Evolutionary conservation across 345 rosid species (phyloP).

Genomic region (Brassica incana): DNA sequence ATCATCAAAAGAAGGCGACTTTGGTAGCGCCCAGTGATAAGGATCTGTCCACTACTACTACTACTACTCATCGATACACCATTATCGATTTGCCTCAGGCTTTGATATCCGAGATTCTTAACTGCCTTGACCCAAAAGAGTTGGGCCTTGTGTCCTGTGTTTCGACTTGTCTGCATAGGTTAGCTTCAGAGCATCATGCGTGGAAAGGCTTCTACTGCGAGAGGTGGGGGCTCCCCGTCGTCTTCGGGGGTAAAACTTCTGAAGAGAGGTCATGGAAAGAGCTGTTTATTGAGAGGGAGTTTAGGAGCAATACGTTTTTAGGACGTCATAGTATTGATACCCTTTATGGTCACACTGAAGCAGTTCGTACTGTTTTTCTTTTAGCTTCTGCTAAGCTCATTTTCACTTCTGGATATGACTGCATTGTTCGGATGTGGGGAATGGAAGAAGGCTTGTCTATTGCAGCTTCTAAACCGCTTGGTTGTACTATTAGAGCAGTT

Average conservation of each 20-base stretch:
- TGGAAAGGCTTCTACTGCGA: slow-evolving; percentile 87
- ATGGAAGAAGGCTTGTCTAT: slow-evolving; percentile 76
- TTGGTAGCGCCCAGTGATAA: slow-evolving; percentile 30
- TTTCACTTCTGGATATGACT: slow-evolving; percentile 87
- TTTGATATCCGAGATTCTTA: slow-evolving; percentile 71
- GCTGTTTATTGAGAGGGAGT: slow-evolving; percentile 88
- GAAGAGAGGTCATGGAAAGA: slow-evolving; percentile 82
- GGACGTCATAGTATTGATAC: slow-evolving; percentile 69
- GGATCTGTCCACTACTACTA: slow-evolving; percentile 27
- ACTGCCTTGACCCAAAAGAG: slow-evolving; percentile 80
- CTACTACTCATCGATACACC: slow-evolving; percentile 27
- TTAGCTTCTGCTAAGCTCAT: slow-evolving; percentile 81
- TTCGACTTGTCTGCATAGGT: slow-evolving; percentile 59
- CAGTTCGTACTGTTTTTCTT: slow-evolving; percentile 64
- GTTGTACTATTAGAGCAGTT: slow-evolving; percentile 83
- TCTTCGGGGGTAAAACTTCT: slow-evolving; percentile 33
- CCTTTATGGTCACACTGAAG: slow-evolving; percentile 87
- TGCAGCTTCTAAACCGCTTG: slow-evolving; percentile 72
- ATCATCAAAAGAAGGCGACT: slow-evolving; percentile 37
- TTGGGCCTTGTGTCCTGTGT: slow-evolving; percentile 87
- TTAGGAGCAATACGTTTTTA: slow-evolving; percentile 70
- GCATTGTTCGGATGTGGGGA: slow-evolving; percentile 82
- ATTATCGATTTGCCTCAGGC: slow-evolving; percentile 86
- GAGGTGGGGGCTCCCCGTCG: slow-evolving; percentile 79
- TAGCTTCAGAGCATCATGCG: slow-evolving; percentile 77